phyloP scores from a whole-genome alignment of 345 rosid species.

The Arabis alpina region DNA sequence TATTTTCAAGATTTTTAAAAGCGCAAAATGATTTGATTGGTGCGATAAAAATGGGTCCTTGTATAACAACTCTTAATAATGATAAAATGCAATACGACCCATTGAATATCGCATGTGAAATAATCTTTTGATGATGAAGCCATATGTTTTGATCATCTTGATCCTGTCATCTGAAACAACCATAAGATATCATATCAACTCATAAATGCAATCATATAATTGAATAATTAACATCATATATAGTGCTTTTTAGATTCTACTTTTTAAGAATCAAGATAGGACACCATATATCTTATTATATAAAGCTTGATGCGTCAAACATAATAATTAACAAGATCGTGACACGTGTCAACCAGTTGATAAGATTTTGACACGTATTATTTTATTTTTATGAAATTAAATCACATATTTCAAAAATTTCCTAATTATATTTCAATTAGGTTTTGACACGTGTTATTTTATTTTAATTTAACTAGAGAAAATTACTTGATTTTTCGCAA shows the following conservation, averaged over 20 bases:
- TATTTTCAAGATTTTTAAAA: conserved; percentile 37
- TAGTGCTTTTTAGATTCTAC: conserved; percentile 16
- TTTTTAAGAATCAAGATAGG: conserved; percentile 21
- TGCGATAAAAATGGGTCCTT: conserved; percentile 39
- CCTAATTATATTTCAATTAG: too few species aligned
- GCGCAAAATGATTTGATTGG: conserved; percentile 39
- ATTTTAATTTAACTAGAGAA: too few species aligned
- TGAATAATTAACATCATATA: conserved; percentile 6
- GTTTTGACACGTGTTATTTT: too few species aligned
- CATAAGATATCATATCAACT: conserved; percentile 43
- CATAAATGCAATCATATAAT: conserved; percentile 40
- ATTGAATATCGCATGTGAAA: conserved; percentile 39
- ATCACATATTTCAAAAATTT: too few species aligned
- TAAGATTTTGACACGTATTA: too few species aligned
- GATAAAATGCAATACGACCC: conserved; percentile 31
- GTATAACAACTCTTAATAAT: conserved; percentile 43
- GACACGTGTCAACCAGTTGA: too few species aligned
- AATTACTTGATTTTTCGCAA: too few species aligned
- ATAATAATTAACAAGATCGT: too few species aligned
- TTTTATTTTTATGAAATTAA: too few species aligned
- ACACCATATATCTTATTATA: neutral
- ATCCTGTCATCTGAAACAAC: conserved; percentile 38
- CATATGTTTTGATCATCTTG: conserved; percentile 38
- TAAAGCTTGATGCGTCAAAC: too few species aligned
- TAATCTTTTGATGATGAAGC: conserved; percentile 27